Percentiles rank a stretch among this genome's conserved stretches.
These are phyloP conservation scores for Ustilago tritici DNA, from an alignment of 1,284 basidiomycete species.

Conservation along the genomic window DNA sequence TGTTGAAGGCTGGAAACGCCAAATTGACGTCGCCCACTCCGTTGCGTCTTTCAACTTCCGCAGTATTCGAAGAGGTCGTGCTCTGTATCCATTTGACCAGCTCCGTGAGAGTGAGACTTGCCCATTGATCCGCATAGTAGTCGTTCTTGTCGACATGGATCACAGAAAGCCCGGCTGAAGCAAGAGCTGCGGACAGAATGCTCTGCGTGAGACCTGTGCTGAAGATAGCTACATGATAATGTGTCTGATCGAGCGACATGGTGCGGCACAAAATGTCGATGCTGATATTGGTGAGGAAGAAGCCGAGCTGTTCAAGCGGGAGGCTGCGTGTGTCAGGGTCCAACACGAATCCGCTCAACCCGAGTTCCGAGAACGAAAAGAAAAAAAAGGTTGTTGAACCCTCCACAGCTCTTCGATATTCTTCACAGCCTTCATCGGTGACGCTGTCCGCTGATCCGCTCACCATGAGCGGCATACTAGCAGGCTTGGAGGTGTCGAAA, in stretches of 20 bases:
- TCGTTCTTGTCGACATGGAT: slow-evolving; percentile 86
- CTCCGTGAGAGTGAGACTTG: slow-evolving; percentile 84
- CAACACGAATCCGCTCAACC: not conserved
- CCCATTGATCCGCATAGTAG: slow-evolving; percentile 87
- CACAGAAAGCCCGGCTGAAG: slow-evolving; percentile 86
- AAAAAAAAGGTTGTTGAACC: slow-evolving; percentile 11
- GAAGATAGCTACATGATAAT: slow-evolving; percentile 84
- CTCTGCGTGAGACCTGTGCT: slow-evolving; percentile 85
- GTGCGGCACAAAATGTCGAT: not conserved
- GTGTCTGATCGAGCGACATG: slow-evolving; percentile 58
- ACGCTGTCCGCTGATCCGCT: not conserved
- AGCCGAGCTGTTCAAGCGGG: not conserved
- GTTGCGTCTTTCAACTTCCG: not conserved
- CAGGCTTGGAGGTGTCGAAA: slow-evolving; percentile 1
- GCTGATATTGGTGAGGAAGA: not conserved
- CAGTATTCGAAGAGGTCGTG: not conserved
- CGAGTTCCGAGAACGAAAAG: slow-evolving; percentile 15
- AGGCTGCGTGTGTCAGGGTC: not conserved
- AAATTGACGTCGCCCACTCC: slow-evolving; percentile 12
- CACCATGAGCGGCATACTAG: slow-evolving; percentile 16
- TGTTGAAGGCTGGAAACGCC: slow-evolving; percentile 28
- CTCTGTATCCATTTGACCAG: slow-evolving; percentile 76
- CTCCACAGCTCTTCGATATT: slow-evolving; percentile 1
- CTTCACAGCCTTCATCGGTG: not conserved
- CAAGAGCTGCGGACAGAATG: slow-evolving; percentile 74